Conservation (phyloP, 2,329 filamentous ascomycete genomes). For the Fusarium neocosmosporiellum region DNA sequence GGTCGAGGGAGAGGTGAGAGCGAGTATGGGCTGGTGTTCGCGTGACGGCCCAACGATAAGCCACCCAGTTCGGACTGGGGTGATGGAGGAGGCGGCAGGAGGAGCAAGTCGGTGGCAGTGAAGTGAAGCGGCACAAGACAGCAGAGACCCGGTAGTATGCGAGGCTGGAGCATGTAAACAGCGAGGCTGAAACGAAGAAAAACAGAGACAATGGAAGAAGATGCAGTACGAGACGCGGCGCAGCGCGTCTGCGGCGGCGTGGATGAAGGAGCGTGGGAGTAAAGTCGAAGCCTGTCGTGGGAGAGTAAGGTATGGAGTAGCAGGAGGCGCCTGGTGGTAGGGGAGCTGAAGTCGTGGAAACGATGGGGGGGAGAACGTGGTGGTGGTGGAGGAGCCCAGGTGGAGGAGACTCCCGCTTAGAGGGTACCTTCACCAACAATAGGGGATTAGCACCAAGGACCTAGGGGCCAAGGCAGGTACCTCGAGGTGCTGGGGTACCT, state of each 20-base stretch:
- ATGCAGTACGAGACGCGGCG: conserved; percentile 39
- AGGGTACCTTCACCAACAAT: conserved; percentile 20
- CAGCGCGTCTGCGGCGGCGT: conserved; percentile 41
- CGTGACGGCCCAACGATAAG: conserved; percentile 44
- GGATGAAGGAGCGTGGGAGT: conserved; percentile 45
- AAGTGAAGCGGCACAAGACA: conserved; percentile 44
- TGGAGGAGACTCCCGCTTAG: conserved; percentile 20
- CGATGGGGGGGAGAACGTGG: conserved; percentile 23
- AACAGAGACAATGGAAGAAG: conserved; percentile 34
- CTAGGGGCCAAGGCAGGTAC: conserved; percentile 27
- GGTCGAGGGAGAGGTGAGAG: conserved; percentile 30
- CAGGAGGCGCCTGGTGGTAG: conserved; percentile 41
- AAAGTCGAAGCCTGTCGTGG: conserved; percentile 46
- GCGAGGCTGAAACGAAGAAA: conserved; percentile 29
- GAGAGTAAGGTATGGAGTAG: conserved; percentile 39
- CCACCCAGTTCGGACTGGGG: conserved; percentile 36
- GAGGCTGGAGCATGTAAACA: conserved; percentile 40
- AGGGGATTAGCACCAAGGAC: conserved; percentile 24
- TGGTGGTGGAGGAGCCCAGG: conserved; percentile 26
- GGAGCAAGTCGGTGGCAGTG: conserved; percentile 42
- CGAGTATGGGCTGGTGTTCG: conserved; percentile 39
- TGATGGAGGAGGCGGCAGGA: conserved; percentile 31
- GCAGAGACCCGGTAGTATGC: conserved; percentile 34
- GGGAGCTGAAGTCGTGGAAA: conserved; percentile 39
- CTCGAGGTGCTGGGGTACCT: conserved; percentile 26